Percentiles rank a stretch among this genome's conserved stretches.
Evolutionary conservation across 768 basidiomycete species (phyloP).

Genomic region (Boletus tomentosulus): DNA sequence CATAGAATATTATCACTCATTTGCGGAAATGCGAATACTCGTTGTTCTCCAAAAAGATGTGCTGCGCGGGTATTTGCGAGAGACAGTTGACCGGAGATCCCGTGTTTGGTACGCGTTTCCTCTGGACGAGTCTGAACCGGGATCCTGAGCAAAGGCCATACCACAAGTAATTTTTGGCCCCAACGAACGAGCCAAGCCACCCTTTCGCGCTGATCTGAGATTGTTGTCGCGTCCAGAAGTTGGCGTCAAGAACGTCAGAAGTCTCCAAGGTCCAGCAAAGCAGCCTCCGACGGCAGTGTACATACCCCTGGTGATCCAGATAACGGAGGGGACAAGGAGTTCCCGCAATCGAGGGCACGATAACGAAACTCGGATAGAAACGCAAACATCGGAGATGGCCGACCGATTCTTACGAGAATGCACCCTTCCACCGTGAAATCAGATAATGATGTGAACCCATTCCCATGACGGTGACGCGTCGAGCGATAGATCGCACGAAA

Average conservation of each 20-base stretch:
- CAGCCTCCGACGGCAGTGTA: slow-evolving; percentile 12
- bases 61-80: slow-evolving; percentile 11
- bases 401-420: slow-evolving; percentile 11
- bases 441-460: neutral
- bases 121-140: slow-evolving; percentile 2
- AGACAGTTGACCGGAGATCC: slow-evolving; percentile 7
- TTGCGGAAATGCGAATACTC: slow-evolving; percentile 19
- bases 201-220: slow-evolving; percentile 18
- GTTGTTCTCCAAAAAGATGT: slow-evolving; percentile 7
- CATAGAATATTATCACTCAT: neutral
- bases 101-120: slow-evolving; percentile 2
- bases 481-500: slow-evolving; percentile 16
- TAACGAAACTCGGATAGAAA: slow-evolving; percentile 8
- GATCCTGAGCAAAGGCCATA: neutral
- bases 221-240: slow-evolving; percentile 8
- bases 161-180: neutral
- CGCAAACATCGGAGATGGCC: slow-evolving; percentile 14
- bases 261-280: slow-evolving; percentile 8
- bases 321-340: neutral
- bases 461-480: slow-evolving; percentile 13
- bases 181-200: neutral
- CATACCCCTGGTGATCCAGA: slow-evolving; percentile 20
- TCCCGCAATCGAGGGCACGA: slow-evolving; percentile 4
- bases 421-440: neutral
- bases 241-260: slow-evolving; percentile 9